A percentile compares a stretch with the other conserved stretches of the same genome.
Evolutionary conservation across 2,329 filamentous ascomycete genomes (phyloP).

Genomic region (Penicillium palitans): DNA sequence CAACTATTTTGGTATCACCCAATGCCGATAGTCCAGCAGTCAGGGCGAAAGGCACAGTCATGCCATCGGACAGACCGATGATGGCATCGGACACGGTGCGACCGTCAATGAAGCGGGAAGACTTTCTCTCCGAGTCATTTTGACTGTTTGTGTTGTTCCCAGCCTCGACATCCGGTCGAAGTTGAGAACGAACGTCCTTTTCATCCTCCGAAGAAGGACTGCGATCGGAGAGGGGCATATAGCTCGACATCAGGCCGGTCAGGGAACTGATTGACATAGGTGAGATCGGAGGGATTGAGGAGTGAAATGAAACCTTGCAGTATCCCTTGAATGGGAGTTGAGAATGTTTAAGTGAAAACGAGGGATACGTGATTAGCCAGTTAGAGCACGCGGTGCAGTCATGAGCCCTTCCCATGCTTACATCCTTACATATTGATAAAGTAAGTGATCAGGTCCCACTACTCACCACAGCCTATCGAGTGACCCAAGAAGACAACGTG

Average conservation of each 20-base stretch:
- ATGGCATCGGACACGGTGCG: conserved; percentile 59
- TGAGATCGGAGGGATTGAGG: conserved; percentile 1
- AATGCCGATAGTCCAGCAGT: conserved; percentile 67
- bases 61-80: conserved; percentile 74
- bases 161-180: conserved; percentile 21
- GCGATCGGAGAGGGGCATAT: conserved; percentile 26
- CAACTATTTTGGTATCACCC: conserved; percentile 65
- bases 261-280: conserved; percentile 35
- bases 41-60: conserved; percentile 77
- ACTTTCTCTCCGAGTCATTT: conserved; percentile 24
- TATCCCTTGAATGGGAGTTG: conserved; percentile 9
- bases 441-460: conserved; percentile 8
- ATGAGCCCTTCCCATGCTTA: neutral
- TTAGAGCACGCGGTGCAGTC: conserved; percentile 14
- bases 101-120: conserved; percentile 35
- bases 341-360: conserved; percentile 7
- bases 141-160: conserved; percentile 11
- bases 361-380: neutral
- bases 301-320: neutral
- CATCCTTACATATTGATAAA: neutral
- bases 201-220: conserved; percentile 28
- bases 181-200: conserved; percentile 26
- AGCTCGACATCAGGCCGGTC: conserved; percentile 33
- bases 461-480: conserved; percentile 18
- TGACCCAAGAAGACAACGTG: conserved; percentile 21